Percentiles rank a stretch among this genome's conserved stretches.
Conservation (phyloP, 2,329 filamentous ascomycete species). For the Tolypocladium endophyticum region DNA sequence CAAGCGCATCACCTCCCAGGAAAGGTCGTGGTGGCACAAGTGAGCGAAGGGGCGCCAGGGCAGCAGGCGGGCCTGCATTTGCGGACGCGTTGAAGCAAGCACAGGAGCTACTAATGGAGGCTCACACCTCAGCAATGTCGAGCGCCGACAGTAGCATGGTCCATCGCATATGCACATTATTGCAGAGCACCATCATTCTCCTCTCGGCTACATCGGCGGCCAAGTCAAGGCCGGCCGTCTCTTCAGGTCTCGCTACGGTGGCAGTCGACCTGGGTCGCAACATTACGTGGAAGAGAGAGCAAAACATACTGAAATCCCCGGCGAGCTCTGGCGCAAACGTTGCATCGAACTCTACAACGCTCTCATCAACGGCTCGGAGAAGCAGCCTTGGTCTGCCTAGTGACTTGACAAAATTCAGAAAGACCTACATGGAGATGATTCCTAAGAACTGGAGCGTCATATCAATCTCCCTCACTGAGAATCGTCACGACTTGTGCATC, state of each 20-base stretch:
- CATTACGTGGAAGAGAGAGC: conserved; percentile 56
- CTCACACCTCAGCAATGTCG: conserved; percentile 46
- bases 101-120: conserved; percentile 53
- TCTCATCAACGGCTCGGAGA: conserved; percentile 18
- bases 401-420: conserved; percentile 58
- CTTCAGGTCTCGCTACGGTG: conserved; percentile 49
- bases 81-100: conserved; percentile 52
- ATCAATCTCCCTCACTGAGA: conserved; percentile 75
- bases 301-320: conserved; percentile 40
- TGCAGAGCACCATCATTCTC: conserved; percentile 56
- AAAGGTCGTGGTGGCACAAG: conserved; percentile 13
- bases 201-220: conserved; percentile 49
- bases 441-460: conserved; percentile 76
- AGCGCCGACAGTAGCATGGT: conserved; percentile 48
- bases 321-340: neutral
- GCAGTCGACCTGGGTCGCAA: conserved; percentile 62
- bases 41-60: conserved; percentile 18
- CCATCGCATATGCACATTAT: conserved; percentile 50
- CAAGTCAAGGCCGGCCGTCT: conserved; percentile 32
- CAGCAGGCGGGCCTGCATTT: conserved; percentile 29
- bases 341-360: conserved; percentile 16
- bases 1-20: conserved; percentile 23
- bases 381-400: conserved; percentile 35
- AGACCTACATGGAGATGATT: conserved; percentile 75
- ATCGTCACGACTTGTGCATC: conserved; percentile 73